Evolutionary conservation across 805 yeast genomes (phyloP).

Genomic region (Saccharomycopsis schoenii): DNA sequence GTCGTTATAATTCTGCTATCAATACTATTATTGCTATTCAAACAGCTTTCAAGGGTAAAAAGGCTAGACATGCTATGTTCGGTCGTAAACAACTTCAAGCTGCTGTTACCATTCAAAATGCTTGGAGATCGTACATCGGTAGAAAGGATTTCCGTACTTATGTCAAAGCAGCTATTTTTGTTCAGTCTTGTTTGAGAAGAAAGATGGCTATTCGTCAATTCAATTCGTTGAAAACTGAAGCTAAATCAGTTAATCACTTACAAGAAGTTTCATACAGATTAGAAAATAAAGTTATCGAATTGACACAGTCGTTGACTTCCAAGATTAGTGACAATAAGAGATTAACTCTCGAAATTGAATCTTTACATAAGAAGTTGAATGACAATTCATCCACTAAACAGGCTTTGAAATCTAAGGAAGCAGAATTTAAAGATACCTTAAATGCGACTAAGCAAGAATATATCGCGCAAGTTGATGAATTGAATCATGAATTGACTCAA

Average conservation of each 20-base stretch:
- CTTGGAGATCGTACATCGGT: conserved; percentile 59
- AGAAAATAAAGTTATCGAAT: conserved; percentile 95
- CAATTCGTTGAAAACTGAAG: conserved; percentile 63
- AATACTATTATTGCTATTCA: conserved; percentile 35
- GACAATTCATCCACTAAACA: conserved; percentile 46
- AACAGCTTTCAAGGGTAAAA: conserved; percentile 40
- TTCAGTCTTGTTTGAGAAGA: conserved; percentile 75
- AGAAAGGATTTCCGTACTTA: conserved; percentile 40
- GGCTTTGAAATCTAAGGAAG: conserved; percentile 43
- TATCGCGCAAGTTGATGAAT: conserved; percentile 34
- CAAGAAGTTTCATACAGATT: conserved; percentile 86
- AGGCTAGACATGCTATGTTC: conserved; percentile 42
- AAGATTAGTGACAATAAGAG: conserved; percentile 77
- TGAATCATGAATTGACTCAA: conserved; percentile 46
- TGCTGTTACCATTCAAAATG: conserved; percentile 63
- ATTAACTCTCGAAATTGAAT: conserved; percentile 50
- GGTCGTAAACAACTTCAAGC: conserved; percentile 48
- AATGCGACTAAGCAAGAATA: conserved; percentile 39
- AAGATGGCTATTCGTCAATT: conserved; percentile 61
- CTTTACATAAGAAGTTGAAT: conserved; percentile 39
- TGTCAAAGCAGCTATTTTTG: conserved; percentile 48
- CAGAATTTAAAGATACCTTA: conserved; percentile 39
- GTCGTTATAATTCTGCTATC: conserved; percentile 23
- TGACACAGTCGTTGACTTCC: conserved; percentile 73
- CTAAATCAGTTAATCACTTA: conserved; percentile 82